Conservation (phyloP, 108 stramenopile genomes). For the Seminavis robusta region DNA sequence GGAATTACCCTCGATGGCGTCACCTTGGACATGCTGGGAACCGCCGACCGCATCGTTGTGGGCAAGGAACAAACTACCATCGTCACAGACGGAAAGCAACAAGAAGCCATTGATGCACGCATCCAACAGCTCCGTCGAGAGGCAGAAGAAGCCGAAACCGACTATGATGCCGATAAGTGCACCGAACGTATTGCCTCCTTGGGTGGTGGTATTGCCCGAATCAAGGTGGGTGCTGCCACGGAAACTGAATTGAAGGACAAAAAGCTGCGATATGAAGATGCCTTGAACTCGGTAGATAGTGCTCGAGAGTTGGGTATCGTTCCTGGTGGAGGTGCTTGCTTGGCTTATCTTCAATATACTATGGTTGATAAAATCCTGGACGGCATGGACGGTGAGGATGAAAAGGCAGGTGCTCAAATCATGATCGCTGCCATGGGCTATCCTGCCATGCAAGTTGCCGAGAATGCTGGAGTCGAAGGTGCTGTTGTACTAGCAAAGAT, state of each 20-base stretch:
- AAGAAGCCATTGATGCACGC: constrained; percentile 83
- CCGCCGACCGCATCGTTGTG: constrained; percentile 89
- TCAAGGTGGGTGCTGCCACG: constrained; percentile 98
- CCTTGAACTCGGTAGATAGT: constrained; percentile 89
- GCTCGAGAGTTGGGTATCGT: constrained; percentile 94
- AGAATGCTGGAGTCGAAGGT: constrained; percentile 94
- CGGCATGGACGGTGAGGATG: constrained; percentile 88
- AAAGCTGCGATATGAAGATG: constrained; percentile 97
- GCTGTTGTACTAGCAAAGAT: constrained; percentile 95
- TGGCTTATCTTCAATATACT: constrained; percentile 77
- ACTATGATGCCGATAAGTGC: constrained; percentile 93
- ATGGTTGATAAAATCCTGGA: constrained; percentile 68
- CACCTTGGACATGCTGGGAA: constrained; percentile 92
- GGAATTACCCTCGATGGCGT: constrained; percentile 94
- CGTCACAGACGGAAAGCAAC: constrained; percentile 91
- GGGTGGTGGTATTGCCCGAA: constrained; percentile 95
- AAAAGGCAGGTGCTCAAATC: constrained; percentile 83
- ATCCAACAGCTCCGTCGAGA: constrained; percentile 86
- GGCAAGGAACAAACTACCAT: constrained; percentile 93
- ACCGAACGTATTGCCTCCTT: constrained; percentile 93
- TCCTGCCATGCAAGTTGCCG: constrained; percentile 91
- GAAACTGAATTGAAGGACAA: constrained; percentile 99
- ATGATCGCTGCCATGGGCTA: constrained; percentile 82
- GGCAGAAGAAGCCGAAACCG: constrained; percentile 83
- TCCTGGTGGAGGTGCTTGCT: constrained; percentile 93